phyloP scores from a whole-genome alignment of 768 basidiomycete genomes.

The Boletus subparvulus region DNA sequence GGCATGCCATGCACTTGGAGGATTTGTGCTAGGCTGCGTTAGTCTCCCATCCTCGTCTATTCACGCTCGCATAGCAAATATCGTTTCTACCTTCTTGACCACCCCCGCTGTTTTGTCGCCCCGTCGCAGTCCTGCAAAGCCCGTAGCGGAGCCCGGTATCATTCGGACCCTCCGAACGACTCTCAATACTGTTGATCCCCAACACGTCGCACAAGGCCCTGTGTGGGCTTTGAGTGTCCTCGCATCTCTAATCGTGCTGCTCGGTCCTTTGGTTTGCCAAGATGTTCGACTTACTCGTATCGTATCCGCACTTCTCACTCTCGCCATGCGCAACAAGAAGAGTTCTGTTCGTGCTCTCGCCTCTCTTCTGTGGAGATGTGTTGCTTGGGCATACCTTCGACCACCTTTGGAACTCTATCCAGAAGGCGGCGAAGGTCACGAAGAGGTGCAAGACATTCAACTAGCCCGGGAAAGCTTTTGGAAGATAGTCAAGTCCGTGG shows the following conservation, averaged over 20 bases:
- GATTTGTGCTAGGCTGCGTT: conserved; percentile 56
- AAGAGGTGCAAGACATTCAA: conserved; percentile 25
- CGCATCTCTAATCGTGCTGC: conserved; percentile 62
- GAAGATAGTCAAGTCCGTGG: conserved; percentile 50
- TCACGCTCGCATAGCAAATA: conserved; percentile 54
- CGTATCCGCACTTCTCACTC: conserved; percentile 49
- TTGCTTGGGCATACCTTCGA: conserved; percentile 66
- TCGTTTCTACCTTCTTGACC: conserved; percentile 50
- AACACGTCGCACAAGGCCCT: conserved; percentile 69
- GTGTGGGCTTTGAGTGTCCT: conserved; percentile 75
- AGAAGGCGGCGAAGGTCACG: conserved; percentile 26
- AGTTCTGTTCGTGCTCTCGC: conserved; percentile 61
- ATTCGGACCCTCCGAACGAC: conserved; percentile 67
- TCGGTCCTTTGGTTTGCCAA: conserved; percentile 53
- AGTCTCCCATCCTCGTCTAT: conserved; percentile 45
- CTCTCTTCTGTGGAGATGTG: conserved; percentile 62
- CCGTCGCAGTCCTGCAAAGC: conserved; percentile 37
- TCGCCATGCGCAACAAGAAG: conserved; percentile 62
- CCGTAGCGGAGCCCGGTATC: conserved; percentile 48
- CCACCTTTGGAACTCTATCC: conserved; percentile 36
- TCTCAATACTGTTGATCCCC: conserved; percentile 52
- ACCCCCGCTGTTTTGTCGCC: conserved; percentile 37
- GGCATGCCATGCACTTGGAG: conserved; percentile 75
- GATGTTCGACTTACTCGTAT: conserved; percentile 44
- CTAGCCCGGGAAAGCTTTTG: conserved; percentile 40